Evolutionary conservation across 306 rosid species (phyloP), one percentile per base, ranked within the genome.

Genomic region (Mimosa pudica): DNA sequence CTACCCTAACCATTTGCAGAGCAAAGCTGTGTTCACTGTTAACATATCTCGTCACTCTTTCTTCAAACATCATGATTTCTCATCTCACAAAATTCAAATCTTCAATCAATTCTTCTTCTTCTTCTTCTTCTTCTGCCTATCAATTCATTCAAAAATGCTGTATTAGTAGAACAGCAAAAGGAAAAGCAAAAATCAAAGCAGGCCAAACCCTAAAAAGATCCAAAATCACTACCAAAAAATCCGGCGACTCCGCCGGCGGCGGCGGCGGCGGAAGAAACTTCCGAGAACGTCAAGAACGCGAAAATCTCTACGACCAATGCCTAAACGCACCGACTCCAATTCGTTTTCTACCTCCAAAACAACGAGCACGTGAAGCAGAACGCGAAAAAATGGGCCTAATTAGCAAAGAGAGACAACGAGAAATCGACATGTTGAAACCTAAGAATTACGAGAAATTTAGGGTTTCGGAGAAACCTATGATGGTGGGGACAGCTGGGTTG

Each of bases 381-480:
- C 85, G 98, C 54, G 92, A 86, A 82, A 94, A 90, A 84, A 13
- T 94, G 80, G 98, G 98, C 10, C 87, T 94, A n/a, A 82, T 94
- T 1, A 92, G 98, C 89, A 94, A 92, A 80, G 97, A 89, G 0
- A 84, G 97, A 7, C 88, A 92, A 14, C 87, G 93, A 3, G 98
- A 94, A 84, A 73, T 94, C 24, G 90, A 90, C 6, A 83, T 90
- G 84, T 75, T 87, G 91, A 92, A 84, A 78, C 68, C 68, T 16
- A 89, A 44, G 76, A 76, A 61, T 4, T 84, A 68, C 63, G 79
- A 72, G 5, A 85, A 90, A 13, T 77, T 65, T 18, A 88, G 75
- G 48, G 78, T 94, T 62, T 84, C 96, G 5, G 87, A 92, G 77
- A 77, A 78, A 6, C 98, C 97, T 0, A 73, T 88, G 10, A 87